Evolutionary conservation across 805 yeast genomes (phyloP).

Genomic region (Suhomyces canberraensis): DNA sequence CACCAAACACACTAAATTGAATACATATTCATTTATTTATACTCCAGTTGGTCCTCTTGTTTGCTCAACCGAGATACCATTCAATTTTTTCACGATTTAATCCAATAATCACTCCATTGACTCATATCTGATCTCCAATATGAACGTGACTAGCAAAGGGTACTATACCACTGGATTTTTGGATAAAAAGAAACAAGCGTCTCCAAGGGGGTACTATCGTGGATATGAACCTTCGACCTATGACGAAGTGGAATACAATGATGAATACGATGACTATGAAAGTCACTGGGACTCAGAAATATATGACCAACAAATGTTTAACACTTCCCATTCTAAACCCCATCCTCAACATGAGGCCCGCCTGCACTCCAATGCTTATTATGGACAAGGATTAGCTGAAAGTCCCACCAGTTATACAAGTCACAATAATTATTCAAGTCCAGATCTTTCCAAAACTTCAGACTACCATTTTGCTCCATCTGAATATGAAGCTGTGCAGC

Average conservation of each 20-base stretch:
- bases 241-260: slow-evolving; percentile 1
- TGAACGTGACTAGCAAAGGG: slow-evolving; percentile 43
- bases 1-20: no score
- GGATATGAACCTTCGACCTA: not conserved
- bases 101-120: no score
- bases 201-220: slow-evolving; percentile 6
- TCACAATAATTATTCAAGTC: not conserved
- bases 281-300: not conserved
- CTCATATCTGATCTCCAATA: no score
- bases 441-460: not conserved
- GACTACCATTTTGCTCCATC: not conserved
- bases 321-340: not conserved
- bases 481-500: not conserved
- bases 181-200: slow-evolving; percentile 16
- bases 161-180: slow-evolving; percentile 37
- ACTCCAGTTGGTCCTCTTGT: no score
- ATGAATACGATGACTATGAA: not conserved
- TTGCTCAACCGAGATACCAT: no score
- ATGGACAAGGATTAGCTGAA: not conserved
- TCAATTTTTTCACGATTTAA: no score
- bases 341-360: no score
- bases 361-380: no score
- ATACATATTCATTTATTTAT: no score
- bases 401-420: not conserved
- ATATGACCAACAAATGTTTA: not conserved